Conservation (phyloP, 1,139 yeast genomes). For the Candida sp. region DNA sequence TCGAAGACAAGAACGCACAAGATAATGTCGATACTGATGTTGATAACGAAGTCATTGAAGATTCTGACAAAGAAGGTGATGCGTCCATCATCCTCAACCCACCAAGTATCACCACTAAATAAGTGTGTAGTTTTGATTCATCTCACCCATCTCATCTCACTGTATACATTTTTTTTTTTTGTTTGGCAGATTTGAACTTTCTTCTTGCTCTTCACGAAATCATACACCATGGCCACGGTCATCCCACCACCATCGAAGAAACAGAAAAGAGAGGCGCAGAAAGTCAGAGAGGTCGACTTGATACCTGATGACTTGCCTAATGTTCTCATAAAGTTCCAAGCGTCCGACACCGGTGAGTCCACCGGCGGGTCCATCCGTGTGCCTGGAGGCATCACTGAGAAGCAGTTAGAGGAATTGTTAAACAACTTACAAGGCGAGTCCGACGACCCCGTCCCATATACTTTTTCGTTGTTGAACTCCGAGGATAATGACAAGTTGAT, state of each 20-base stretch:
- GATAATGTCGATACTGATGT: slow-evolving; percentile 4
- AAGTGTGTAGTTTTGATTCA: background rate
- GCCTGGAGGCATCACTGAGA: slow-evolving; percentile 87
- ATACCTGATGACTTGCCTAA: slow-evolving; percentile 84
- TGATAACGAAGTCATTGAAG: slow-evolving; percentile 10
- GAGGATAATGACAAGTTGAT: slow-evolving; percentile 49
- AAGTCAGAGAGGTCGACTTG: slow-evolving; percentile 73
- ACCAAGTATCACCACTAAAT: background rate
- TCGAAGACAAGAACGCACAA: background rate
- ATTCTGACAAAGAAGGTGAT: slow-evolving; percentile 21
- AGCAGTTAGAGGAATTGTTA: slow-evolving; percentile 85
- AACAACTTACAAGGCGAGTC: slow-evolving; percentile 69
- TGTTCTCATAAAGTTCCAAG: slow-evolving; percentile 88
- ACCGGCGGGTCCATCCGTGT: slow-evolving; percentile 89
- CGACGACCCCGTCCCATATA: slow-evolving; percentile 91
- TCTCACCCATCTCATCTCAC: slow-evolving; percentile 9
- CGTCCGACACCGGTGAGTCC: slow-evolving; percentile 92
- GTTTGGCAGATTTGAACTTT: background rate
- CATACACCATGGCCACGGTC: slow-evolving; percentile 77
- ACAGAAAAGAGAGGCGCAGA: slow-evolving; percentile 84
- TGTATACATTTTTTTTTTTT: background rate
- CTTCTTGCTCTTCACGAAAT: slow-evolving; percentile 3
- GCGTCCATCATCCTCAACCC: slow-evolving; percentile 1
- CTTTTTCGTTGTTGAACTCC: slow-evolving; percentile 69
- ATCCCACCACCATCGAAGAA: slow-evolving; percentile 94